A percentile compares a stretch with the other conserved stretches of the same genome.
Evolutionary conservation across 306 rosid species (phyloP).

Genomic region (Myrica gale): DNA sequence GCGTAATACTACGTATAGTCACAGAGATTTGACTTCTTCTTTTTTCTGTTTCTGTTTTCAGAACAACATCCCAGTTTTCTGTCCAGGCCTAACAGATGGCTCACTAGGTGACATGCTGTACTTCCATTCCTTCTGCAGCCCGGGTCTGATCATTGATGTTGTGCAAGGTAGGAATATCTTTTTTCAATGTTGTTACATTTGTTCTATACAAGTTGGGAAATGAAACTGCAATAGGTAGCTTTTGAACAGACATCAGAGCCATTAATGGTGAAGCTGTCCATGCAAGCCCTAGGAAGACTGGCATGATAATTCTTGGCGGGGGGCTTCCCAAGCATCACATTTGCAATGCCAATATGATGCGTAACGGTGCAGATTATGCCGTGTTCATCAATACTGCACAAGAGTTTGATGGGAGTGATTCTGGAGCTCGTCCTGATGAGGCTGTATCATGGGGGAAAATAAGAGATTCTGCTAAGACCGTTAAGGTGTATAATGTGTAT

Average conservation of each 20-base stretch:
- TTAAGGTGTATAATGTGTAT: constrained; percentile 53
- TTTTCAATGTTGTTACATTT: constrained; percentile 7
- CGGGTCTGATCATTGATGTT: constrained; percentile 73
- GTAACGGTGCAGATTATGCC: constrained; percentile 93
- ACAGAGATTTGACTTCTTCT: neutral
- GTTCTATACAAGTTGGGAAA: constrained; percentile 5
- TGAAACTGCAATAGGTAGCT: constrained; percentile 19
- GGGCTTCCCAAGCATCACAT: constrained; percentile 97
- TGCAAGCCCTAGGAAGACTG: constrained; percentile 84
- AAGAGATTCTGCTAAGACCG: constrained; percentile 77
- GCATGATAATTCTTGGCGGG: constrained; percentile 89
- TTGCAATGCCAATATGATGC: constrained; percentile 99
- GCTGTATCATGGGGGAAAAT: constrained; percentile 96
- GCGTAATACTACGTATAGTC: neutral
- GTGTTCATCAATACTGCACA: constrained; percentile 89
- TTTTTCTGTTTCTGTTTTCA: constrained; percentile 30
- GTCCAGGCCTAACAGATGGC: constrained; percentile 96
- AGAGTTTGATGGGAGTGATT: constrained; percentile 94
- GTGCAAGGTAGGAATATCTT: constrained; percentile 58
- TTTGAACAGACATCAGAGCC: constrained; percentile 78
- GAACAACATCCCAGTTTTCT: constrained; percentile 86
- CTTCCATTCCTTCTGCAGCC: constrained; percentile 78
- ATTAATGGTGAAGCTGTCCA: constrained; percentile 91
- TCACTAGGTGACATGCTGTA: constrained; percentile 95
- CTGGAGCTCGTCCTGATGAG: constrained; percentile 93